phyloP scores from a whole-genome alignment of 805 yeast genomes.

The Wickerhamiella dianesei region DNA sequence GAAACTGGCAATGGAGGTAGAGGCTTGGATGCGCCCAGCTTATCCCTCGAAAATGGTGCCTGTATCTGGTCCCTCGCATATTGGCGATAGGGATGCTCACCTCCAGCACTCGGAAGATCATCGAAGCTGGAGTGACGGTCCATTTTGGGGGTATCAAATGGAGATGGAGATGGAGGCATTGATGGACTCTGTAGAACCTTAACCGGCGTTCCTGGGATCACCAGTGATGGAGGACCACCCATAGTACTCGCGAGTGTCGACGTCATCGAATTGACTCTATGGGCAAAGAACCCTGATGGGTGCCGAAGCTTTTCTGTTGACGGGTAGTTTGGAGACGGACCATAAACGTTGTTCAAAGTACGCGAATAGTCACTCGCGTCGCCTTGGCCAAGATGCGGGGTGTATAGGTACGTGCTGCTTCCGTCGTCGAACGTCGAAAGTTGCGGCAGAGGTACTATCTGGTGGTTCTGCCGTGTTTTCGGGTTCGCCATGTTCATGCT shows the following conservation, averaged over 20 bases:
- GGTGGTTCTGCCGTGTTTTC: background rate
- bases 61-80: background rate
- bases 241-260: background rate
- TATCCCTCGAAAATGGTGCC: background rate
- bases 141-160: background rate
- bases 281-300: conserved; percentile 4
- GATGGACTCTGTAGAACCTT: background rate
- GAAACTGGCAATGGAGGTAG: background rate
- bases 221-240: background rate
- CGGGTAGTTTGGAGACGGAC: conserved; percentile 15
- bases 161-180: background rate
- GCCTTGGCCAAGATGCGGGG: conserved; percentile 4
- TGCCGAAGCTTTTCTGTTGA: conserved; percentile 12
- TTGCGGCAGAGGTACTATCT: background rate
- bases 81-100: background rate
- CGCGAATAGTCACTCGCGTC: conserved; percentile 3
- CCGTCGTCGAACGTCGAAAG: background rate
- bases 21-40: background rate
- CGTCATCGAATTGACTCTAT: background rate
- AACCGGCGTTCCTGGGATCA: background rate
- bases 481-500: background rate
- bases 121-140: background rate
- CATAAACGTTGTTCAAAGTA: conserved; percentile 16
- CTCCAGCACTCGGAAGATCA: background rate
- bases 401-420: background rate